Evolutionary conservation across 352 stramenopile genomes (phyloP), one percentile per base, ranked within the genome.

Genomic region (Elongisporangium prolatum): DNA sequence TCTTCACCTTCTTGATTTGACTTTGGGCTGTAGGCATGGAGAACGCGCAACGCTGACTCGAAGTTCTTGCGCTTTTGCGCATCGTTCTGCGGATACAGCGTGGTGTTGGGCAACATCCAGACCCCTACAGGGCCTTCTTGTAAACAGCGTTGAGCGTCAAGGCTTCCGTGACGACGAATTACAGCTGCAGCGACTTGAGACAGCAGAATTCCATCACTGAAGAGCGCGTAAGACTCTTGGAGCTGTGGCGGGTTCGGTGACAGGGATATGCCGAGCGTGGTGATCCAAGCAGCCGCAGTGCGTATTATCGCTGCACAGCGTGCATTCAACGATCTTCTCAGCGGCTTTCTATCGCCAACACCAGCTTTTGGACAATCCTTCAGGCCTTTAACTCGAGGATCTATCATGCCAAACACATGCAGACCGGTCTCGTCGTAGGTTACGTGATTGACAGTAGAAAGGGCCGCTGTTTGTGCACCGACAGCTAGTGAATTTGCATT

Each of bases 351-450:
- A 40, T 13, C 28, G 2, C 5, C 5, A 14, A 40, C 28, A 40
- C 4, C 17, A 60, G 48, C 48, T 48, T 38, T n/a, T 50, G 47
- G 22, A 60, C 18, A 14, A 50, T 24, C 20, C 24, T 21, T 22
- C 47, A 54, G 1, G 28, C 9, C 28, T 40, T 65, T 67, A 2
- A 37, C 63, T 21, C 40, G 59, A 22, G 68, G 72, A 47, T 79
- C 73, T 4, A 78, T 18, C 76, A 78, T 78, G 9, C 61, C 58
- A 57, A 73, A 80, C 14, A 75, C 61, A 5, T 58, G 75, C 18
- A 77, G 59, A 4, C 71, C 63, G 0, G 51, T 65, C 22, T 22
- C 21, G 44, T 83, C 61, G 40, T 59, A 54, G 38, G 54, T 64
- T 9, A 61, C 51, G 10, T 64, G 48, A 24, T 50, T 50, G 4